These are phyloP conservation scores for Carex littledalei DNA, from an alignment of 176 grass and related monocot genomes.

Conservation along the genomic window DNA sequence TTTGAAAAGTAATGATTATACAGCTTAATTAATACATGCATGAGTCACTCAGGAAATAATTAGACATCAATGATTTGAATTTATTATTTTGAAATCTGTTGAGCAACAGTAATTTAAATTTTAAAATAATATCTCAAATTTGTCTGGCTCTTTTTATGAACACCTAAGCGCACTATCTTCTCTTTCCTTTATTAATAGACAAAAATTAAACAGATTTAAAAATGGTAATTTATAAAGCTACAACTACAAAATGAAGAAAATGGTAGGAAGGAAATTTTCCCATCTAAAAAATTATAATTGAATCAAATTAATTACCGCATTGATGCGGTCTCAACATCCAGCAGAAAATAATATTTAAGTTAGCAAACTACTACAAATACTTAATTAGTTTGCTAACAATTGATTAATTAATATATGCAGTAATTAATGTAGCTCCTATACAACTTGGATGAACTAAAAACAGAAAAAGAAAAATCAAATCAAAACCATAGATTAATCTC, in stretches of 20 bases:
- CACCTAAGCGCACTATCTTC: too few species aligned
- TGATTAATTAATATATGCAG: background rate
- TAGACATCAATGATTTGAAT: too few species aligned
- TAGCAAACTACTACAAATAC: slow-evolving; percentile 21
- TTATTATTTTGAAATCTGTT: too few species aligned
- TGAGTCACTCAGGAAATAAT: too few species aligned
- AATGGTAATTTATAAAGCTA: background rate
- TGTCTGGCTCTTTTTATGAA: too few species aligned
- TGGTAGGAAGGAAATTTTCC: background rate
- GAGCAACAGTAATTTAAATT: too few species aligned
- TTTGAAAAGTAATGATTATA: too few species aligned
- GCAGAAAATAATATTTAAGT: background rate
- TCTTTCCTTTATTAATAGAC: background rate
- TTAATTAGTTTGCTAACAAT: slow-evolving; percentile 7
- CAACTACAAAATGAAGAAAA: background rate
- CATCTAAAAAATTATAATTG: background rate
- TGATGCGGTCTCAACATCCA: background rate
- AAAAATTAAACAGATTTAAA: background rate
- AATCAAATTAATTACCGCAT: background rate
- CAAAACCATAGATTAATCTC: background rate
- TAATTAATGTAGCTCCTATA: background rate
- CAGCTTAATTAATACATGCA: too few species aligned
- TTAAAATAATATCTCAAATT: too few species aligned
- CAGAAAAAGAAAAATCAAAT: background rate
- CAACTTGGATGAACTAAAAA: background rate